phyloP scores from a whole-genome alignment of 495 filamentous ascomycete genomes.

The Chaetomium cochliodes region DNA sequence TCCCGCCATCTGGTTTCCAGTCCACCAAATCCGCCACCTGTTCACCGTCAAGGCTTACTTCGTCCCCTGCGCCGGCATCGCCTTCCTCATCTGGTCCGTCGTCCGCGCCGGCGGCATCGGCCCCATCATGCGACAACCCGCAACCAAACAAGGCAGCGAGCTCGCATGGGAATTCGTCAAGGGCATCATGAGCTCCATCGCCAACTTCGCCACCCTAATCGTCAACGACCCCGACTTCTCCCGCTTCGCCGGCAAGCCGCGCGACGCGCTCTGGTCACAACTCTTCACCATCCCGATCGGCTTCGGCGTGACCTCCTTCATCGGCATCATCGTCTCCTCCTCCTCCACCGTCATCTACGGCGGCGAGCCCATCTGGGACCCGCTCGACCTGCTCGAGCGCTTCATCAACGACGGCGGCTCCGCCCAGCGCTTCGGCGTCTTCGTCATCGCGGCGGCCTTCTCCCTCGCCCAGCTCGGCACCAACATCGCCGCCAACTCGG shows the following conservation, averaged over 20 bases:
- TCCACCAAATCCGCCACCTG: slow-evolving; percentile 75
- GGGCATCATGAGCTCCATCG: slow-evolving; percentile 84
- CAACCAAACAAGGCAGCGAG: slow-evolving; percentile 61
- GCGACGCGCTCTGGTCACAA: slow-evolving; percentile 86
- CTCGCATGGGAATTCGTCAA: slow-evolving; percentile 81
- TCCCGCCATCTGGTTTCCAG: slow-evolving; percentile 83
- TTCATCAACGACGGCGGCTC: slow-evolving; percentile 76
- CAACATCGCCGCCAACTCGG: slow-evolving; percentile 90
- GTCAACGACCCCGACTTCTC: slow-evolving; percentile 88
- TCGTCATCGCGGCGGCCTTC: slow-evolving; percentile 80
- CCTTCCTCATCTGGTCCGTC: slow-evolving; percentile 90
- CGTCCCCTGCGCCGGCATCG: slow-evolving; percentile 77
- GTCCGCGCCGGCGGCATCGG: slow-evolving; percentile 80
- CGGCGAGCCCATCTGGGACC: slow-evolving; percentile 79
- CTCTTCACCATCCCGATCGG: slow-evolving; percentile 81
- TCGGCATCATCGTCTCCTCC: slow-evolving; percentile 91
- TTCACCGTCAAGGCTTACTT: slow-evolving; percentile 90
- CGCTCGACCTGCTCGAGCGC: slow-evolving; percentile 67
- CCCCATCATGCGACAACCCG: slow-evolving; percentile 74
- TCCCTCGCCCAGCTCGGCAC: slow-evolving; percentile 86
- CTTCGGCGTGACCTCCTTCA: slow-evolving; percentile 87
- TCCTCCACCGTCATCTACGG: slow-evolving; percentile 75
- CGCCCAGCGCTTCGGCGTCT: slow-evolving; percentile 80
- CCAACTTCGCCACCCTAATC: slow-evolving; percentile 88
- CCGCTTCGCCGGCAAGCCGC: slow-evolving; percentile 77